A percentile compares a stretch with the other conserved stretches of the same genome.
phyloP scores from a whole-genome alignment of 495 filamentous ascomycete genomes.

The Aspergillus panamensis region DNA sequence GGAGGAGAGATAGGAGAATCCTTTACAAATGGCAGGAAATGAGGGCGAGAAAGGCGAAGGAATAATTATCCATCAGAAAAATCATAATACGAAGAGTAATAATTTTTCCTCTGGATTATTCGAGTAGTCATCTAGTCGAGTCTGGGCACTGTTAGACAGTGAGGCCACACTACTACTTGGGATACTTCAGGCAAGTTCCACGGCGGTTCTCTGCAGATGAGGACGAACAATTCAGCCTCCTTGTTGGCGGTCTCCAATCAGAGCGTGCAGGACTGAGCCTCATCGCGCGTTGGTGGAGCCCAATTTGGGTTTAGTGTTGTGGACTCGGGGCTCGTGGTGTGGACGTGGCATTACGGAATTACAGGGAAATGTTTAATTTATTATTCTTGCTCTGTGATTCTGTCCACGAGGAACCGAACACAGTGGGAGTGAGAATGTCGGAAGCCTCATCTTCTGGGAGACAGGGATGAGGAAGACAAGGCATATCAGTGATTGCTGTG shows the following conservation, averaged over 20 bases:
- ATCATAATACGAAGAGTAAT: not conserved
- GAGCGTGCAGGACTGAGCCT: constrained; percentile 14
- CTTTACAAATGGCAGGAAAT: not conserved
- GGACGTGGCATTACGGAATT: constrained; percentile 20
- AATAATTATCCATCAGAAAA: not conserved
- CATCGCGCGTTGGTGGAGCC: constrained; percentile 18
- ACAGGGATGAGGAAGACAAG: no score
- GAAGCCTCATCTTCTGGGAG: no score
- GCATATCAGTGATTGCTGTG: no score
- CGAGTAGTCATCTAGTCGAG: not conserved
- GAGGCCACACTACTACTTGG: not conserved
- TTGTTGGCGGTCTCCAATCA: constrained; percentile 20
- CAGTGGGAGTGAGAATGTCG: not conserved
- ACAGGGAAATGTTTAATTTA: not conserved
- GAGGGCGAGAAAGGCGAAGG: not conserved
- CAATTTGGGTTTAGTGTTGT: constrained; percentile 17
- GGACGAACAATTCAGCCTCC: constrained; percentile 27
- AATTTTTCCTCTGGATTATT: not conserved
- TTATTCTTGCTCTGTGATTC: constrained; percentile 7
- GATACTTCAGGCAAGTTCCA: constrained; percentile 21
- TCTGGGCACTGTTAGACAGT: not conserved
- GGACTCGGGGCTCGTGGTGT: constrained; percentile 18
- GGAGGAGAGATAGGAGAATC: not conserved
- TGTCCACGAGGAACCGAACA: not conserved
- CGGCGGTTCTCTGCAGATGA: constrained; percentile 26